phyloP scores from a whole-genome alignment of 257 asterid genomes.

The Coffea eugenioides region DNA sequence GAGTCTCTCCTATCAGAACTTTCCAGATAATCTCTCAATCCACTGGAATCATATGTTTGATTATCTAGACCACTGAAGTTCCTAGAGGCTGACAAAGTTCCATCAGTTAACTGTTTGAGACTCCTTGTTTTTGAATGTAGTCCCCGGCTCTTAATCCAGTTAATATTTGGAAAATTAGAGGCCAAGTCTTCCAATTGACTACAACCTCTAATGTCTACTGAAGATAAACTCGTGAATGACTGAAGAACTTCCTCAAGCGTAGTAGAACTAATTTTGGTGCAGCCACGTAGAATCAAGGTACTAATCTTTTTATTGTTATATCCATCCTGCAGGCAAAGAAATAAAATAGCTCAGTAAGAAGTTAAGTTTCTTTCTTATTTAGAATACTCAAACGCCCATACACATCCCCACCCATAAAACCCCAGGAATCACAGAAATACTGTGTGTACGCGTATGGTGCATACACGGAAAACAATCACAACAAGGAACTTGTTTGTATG shows the following conservation, averaged over 20 bases:
- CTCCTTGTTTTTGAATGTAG: slow-evolving; percentile 49
- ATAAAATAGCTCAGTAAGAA: slow-evolving; percentile 9
- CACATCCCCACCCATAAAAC: neutral
- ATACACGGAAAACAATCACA: neutral
- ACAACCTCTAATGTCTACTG: slow-evolving; percentile 90
- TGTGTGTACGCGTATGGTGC: neutral
- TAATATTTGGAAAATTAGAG: slow-evolving; percentile 68
- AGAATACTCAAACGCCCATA: neutral
- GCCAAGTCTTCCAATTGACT: slow-evolving; percentile 80
- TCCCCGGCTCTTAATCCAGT: slow-evolving; percentile 65
- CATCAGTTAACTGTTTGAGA: slow-evolving; percentile 56
- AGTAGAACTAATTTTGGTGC: slow-evolving; percentile 65
- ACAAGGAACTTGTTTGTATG: neutral
- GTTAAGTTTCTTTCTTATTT: neutral
- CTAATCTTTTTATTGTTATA: slow-evolving; percentile 72
- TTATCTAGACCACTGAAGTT: slow-evolving; percentile 21
- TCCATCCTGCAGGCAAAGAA: slow-evolving; percentile 61
- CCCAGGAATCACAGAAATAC: neutral
- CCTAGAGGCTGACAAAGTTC: slow-evolving; percentile 40
- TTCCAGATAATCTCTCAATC: slow-evolving; percentile 89
- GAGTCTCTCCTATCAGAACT: slow-evolving; percentile 91
- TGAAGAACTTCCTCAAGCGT: slow-evolving; percentile 76
- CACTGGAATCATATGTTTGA: slow-evolving; percentile 81
- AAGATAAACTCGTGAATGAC: slow-evolving; percentile 56
- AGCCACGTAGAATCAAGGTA: slow-evolving; percentile 72